phyloP scores from a whole-genome alignment of 2,329 filamentous ascomycete genomes.

The Aureobasidium vineae region DNA sequence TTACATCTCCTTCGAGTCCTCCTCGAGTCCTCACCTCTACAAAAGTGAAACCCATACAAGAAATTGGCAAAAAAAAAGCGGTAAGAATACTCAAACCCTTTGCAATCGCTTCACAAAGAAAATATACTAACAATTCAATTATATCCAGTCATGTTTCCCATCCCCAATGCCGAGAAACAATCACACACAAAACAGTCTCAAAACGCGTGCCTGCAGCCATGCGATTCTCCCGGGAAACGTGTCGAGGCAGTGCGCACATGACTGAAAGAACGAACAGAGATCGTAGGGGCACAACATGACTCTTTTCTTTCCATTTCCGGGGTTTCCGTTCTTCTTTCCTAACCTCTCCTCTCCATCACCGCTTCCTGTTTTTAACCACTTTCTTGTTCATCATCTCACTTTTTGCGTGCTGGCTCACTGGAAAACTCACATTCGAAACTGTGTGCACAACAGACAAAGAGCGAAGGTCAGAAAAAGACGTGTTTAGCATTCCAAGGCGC shows the following conservation, averaged over 20 bases:
- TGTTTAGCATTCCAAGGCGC: slow-evolving; percentile 21
- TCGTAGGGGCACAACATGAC: slow-evolving; percentile 25
- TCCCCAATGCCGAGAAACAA: slow-evolving; percentile 27
- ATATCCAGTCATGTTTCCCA: not conserved
- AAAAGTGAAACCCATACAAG: not conserved
- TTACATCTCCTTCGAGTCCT: not conserved
- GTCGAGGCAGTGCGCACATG: slow-evolving; percentile 4
- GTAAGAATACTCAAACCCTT: not conserved
- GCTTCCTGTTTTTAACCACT: not conserved
- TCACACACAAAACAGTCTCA: slow-evolving; percentile 23
- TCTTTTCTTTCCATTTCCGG: not conserved
- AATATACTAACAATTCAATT: not conserved
- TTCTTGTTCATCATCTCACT: slow-evolving; percentile 1
- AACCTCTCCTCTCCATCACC: not conserved
- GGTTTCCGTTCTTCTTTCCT: not conserved
- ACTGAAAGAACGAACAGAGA: slow-evolving; percentile 31
- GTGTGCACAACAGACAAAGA: not conserved
- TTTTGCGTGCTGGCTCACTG: not conserved
- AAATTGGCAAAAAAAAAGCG: slow-evolving; percentile 3
- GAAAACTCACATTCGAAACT: not conserved
- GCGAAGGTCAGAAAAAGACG: not conserved
- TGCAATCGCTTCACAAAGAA: no score
- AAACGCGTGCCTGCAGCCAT: slow-evolving; percentile 15
- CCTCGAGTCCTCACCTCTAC: not conserved
- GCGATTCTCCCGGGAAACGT: not conserved